phyloP scores from a whole-genome alignment of 768 basidiomycete genomes.

The Lactarius evosmus region DNA sequence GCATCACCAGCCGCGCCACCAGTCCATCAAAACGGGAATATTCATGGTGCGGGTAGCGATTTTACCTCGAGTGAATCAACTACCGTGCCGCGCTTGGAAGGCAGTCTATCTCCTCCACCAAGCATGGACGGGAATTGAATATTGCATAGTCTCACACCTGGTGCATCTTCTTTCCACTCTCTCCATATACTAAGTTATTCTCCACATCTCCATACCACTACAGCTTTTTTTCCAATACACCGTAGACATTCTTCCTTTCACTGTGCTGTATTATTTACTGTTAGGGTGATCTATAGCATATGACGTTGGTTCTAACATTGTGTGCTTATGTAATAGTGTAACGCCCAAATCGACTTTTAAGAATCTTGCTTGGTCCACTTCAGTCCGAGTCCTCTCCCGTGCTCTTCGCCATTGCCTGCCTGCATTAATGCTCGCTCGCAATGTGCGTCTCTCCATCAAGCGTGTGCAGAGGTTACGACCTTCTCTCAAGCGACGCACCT shows the following conservation, averaged over 20 bases:
- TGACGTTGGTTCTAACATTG: background rate
- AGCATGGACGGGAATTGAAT: slow-evolving; percentile 36
- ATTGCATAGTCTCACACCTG: background rate
- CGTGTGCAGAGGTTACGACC: slow-evolving; percentile 4
- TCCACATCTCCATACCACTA: slow-evolving; percentile 22
- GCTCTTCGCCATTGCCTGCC: slow-evolving; percentile 4
- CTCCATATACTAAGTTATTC: slow-evolving; percentile 22
- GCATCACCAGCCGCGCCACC: slow-evolving; percentile 25
- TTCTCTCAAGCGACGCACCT: slow-evolving; percentile 16
- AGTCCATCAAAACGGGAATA: slow-evolving; percentile 8
- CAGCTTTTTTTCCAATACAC: slow-evolving; percentile 12
- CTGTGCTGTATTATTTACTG: slow-evolving; percentile 17
- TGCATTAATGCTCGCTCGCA: slow-evolving; percentile 28
- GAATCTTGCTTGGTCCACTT: background rate
- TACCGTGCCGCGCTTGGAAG: slow-evolving; percentile 38
- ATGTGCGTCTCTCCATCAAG: slow-evolving; percentile 24
- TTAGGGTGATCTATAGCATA: background rate
- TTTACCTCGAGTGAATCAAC: slow-evolving; percentile 25
- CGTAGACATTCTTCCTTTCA: slow-evolving; percentile 16
- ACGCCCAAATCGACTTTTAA: too few relatives aligned
- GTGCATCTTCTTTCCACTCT: slow-evolving; percentile 25
- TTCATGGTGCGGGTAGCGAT: slow-evolving; percentile 19
- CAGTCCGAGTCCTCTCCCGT: background rate
- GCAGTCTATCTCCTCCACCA: slow-evolving; percentile 44
- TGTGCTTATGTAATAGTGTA: background rate